These are phyloP conservation scores for Rugonectria rugulosa DNA, from an alignment of 2,329 filamentous ascomycete genomes.

Conservation along the genomic window DNA sequence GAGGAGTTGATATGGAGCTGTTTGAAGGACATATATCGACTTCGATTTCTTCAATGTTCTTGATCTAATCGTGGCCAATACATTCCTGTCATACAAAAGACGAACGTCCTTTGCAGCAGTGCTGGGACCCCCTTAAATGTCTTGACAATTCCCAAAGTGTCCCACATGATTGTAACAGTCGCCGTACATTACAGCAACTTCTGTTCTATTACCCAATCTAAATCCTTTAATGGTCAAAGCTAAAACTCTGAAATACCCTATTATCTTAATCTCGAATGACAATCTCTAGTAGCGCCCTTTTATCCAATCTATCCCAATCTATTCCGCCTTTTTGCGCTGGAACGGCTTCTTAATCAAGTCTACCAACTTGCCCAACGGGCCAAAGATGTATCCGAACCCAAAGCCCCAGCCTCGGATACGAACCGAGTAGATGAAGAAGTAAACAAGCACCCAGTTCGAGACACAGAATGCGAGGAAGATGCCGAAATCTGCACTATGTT, in stretches of 20 bases:
- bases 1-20: too few relatives aligned
- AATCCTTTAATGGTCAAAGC: too few relatives aligned
- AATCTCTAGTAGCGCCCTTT: neutral
- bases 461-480: constrained; percentile 76
- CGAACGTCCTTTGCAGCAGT: too few relatives aligned
- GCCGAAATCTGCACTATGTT: constrained; percentile 59
- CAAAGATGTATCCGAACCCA: constrained; percentile 59
- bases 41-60: too few relatives aligned
- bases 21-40: too few relatives aligned
- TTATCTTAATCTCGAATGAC: neutral
- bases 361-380: constrained; percentile 28
- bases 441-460: constrained; percentile 75
- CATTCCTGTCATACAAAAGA: too few relatives aligned
- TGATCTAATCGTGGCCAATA: too few relatives aligned
- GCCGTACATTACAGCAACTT: too few relatives aligned
- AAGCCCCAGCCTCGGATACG: constrained; percentile 75
- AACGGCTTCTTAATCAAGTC: constrained; percentile 31
- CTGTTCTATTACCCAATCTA: too few relatives aligned
- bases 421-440: constrained; percentile 80
- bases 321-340: constrained; percentile 20
- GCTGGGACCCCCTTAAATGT: too few relatives aligned
- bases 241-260: neutral
- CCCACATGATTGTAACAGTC: too few relatives aligned
- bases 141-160: too few relatives aligned
- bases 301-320: neutral